Evolutionary conservation across 163 green algal species (phyloP).

Genomic region (Chlorella variabilis): DNA sequence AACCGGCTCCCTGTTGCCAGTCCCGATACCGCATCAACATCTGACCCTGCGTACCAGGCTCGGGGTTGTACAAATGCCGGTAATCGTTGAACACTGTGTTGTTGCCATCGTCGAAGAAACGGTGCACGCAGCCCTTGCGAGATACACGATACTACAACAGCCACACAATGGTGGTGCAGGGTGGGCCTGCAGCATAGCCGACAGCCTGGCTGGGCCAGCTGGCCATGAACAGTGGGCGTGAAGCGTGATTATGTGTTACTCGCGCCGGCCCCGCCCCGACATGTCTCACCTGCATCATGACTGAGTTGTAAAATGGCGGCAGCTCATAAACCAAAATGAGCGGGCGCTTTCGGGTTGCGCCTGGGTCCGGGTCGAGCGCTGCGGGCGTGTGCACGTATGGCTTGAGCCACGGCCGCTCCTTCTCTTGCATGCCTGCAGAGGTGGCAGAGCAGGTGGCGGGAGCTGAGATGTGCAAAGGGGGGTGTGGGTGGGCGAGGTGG

Average conservation of each 20-base stretch:
- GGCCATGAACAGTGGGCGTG: too few species aligned
- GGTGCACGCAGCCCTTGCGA: conserved; percentile 48
- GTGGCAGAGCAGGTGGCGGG: background rate
- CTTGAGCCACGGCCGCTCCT: conserved; percentile 21
- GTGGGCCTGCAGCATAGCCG: background rate
- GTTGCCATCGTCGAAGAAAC: conserved; percentile 57
- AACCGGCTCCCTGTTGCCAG: too few species aligned
- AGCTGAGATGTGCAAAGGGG: background rate
- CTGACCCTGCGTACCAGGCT: too few species aligned
- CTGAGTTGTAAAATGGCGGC: conserved; percentile 58
- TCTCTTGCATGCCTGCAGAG: conserved; percentile 2
- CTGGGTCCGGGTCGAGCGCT: background rate
- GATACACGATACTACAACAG: conserved; percentile 28
- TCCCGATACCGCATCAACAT: too few species aligned
- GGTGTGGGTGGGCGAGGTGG: too few species aligned
- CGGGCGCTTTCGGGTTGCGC: conserved; percentile 47
- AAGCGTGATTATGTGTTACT: background rate
- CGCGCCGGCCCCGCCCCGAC: too few species aligned
- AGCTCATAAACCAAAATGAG: conserved; percentile 81
- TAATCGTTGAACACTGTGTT: conserved; percentile 34
- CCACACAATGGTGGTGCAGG: too few species aligned
- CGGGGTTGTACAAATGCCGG: conserved; percentile 58
- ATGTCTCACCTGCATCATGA: conserved; percentile 65
- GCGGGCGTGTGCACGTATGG: conserved; percentile 36
- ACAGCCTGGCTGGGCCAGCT: too few species aligned